Base-by-base conservation (phyloP, 139 green algal genomes). In the Astrephomene gubernaculifera region DNA sequence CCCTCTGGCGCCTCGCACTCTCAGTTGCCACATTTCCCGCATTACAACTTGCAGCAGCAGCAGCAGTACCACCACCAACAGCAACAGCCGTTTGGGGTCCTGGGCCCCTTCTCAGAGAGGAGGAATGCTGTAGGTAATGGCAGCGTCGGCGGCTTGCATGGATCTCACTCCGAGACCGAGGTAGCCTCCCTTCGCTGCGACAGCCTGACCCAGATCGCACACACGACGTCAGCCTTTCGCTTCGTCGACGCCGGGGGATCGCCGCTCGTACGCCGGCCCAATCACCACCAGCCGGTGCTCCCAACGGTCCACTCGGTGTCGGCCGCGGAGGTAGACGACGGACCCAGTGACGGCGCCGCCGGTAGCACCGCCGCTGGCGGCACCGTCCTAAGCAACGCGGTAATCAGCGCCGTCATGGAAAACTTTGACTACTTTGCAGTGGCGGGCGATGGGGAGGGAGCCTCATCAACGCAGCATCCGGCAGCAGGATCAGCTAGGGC, bases 231-330 rank as follows among this genome's bases (percentile, higher is more conserved):
- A 7, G 78, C 78, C 10, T 84, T 41, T 25, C 7, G 21, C 0
- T 25, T 84, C 4, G 78, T 74, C 6, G 78, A 84, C 31, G 78
- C 78, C 8, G 78, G 78, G n/a, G 78, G 78, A 19, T 9, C 19
- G 29, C 75, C 74, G 17, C 8, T 43, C 8, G 49, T 9, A 7
- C n/a, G 19, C 31, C 43, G 6, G 27, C 45, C 14, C 19, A 1
- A 2, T 53, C 74, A 29, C 36, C 36, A 24, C 17, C 53, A 12
- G 54, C 53, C 31, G 73, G 29, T 25, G 27, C 4, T 27, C 9
- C 36, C n/a, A 43, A n/a, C n/a, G 43, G 1, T 27, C 27, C 69
- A 31, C 29, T 25, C 31, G 2, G n/a, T n/a, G n/a, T 2, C 65
- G 36, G 19, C 36, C 2, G 2, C 33, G 65, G 35, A 6, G 35